phyloP scores from a whole-genome alignment of 2,329 filamentous ascomycete species.

The Claviceps arundinis region DNA sequence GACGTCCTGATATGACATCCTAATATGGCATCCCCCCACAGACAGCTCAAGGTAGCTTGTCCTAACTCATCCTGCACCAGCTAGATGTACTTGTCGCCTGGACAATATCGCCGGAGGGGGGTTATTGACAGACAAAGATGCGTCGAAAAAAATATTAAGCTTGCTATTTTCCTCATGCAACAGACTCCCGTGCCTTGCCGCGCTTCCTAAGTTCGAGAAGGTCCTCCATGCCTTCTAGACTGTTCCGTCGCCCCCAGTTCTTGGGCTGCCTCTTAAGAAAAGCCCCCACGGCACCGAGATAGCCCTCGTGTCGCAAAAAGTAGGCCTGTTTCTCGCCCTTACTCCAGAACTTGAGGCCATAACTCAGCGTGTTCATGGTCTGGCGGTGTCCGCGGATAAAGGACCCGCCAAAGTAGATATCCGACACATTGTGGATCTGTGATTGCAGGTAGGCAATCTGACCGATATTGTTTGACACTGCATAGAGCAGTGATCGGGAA shows the following conservation, averaged over 20 bases:
- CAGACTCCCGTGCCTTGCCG: slow-evolving; percentile 5
- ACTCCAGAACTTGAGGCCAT: slow-evolving; percentile 96
- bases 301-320: slow-evolving; percentile 90
- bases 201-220: slow-evolving; percentile 17
- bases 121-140: background rate
- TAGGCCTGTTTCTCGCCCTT: slow-evolving; percentile 90
- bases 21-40: too few relatives aligned
- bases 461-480: slow-evolving; percentile 94
- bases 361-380: slow-evolving; percentile 94
- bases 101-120: too few relatives aligned
- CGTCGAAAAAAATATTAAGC: background rate
- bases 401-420: slow-evolving; percentile 95
- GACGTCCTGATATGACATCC: too few relatives aligned
- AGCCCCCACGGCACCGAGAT: slow-evolving; percentile 83
- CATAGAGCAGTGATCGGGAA: slow-evolving; percentile 81
- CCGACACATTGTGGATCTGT: slow-evolving; percentile 78
- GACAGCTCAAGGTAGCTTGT: too few relatives aligned
- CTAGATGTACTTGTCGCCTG: too few relatives aligned
- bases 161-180: background rate
- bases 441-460: slow-evolving; percentile 97
- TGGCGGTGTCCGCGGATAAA: slow-evolving; percentile 94
- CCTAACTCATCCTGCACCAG: too few relatives aligned
- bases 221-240: slow-evolving; percentile 44
- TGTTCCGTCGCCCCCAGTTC: slow-evolving; percentile 81
- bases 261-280: slow-evolving; percentile 83